Evolutionary conservation across 1,139 yeast genomes (phyloP).

Genomic region (Pichia sp.): DNA sequence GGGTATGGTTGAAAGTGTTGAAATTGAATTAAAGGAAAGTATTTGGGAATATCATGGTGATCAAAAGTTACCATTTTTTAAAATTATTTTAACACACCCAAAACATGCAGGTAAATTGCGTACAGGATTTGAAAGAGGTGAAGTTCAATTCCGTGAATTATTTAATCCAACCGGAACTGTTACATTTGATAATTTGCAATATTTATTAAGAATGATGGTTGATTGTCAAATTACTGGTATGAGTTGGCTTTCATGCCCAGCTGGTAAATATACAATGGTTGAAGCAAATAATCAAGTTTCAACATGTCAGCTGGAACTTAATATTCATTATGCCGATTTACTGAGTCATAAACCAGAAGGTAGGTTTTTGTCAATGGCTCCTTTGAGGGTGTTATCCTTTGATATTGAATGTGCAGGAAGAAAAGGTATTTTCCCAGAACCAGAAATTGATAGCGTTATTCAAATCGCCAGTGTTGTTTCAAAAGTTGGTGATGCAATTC

Average conservation of each 20-base stretch:
- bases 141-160: constrained; percentile 54
- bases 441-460: constrained; percentile 87
- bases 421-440: constrained; percentile 93
- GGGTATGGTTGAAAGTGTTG: constrained; percentile 52
- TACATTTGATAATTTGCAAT: constrained; percentile 87
- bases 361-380: constrained; percentile 90
- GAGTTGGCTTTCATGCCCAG: constrained; percentile 95
- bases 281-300: constrained; percentile 42
- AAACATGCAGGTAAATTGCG: constrained; percentile 61
- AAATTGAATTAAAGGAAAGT: constrained; percentile 67
- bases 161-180: constrained; percentile 55
- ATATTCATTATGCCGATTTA: constrained; percentile 60
- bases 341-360: constrained; percentile 86
- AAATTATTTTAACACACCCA: constrained; percentile 62
- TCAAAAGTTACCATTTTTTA: constrained; percentile 70
- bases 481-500: constrained; percentile 68
- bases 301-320: constrained; percentile 79
- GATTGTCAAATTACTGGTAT: constrained; percentile 91
- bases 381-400: constrained; percentile 84
- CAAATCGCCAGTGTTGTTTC: constrained; percentile 95
- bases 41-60: constrained; percentile 92
- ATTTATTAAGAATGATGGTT: constrained; percentile 78
- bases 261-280: constrained; percentile 53
- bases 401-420: constrained; percentile 99
- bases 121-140: constrained; percentile 79